Conservation (phyloP, 352 stramenopile genomes). For the Phytophthora citricola region DNA sequence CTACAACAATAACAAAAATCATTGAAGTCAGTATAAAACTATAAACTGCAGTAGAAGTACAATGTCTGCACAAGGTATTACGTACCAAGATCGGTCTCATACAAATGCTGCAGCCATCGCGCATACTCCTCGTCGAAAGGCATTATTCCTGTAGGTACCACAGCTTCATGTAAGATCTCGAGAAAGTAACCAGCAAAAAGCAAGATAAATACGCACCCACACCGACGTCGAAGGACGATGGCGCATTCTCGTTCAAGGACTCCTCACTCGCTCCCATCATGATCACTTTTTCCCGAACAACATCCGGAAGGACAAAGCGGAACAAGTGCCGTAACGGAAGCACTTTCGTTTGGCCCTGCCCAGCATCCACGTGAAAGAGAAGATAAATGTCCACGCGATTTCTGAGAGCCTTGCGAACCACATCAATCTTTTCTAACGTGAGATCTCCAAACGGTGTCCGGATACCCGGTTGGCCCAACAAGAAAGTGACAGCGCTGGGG, state of each 20-base stretch:
- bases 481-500: conserved; percentile 67
- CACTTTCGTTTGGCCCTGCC: conserved; percentile 55
- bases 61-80: not conserved
- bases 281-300: conserved; percentile 66
- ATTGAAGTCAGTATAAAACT: not conserved
- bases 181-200: not conserved
- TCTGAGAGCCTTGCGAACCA: conserved; percentile 62
- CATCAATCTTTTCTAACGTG: conserved; percentile 83
- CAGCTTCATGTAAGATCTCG: conserved; percentile 2
- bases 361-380: conserved; percentile 79
- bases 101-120: conserved; percentile 87
- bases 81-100: conserved; percentile 86
- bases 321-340: conserved; percentile 80
- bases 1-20: conserved; percentile 26
- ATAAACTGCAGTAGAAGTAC: not conserved
- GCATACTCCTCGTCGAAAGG: conserved; percentile 90
- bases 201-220: conserved; percentile 39
- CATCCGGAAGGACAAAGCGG: conserved; percentile 71
- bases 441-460: conserved; percentile 84
- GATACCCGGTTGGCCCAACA: conserved; percentile 65
- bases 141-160: conserved; percentile 39
- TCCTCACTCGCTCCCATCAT: conserved; percentile 74
- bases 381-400: conserved; percentile 76
- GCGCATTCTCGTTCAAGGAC: conserved; percentile 69
- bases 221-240: conserved; percentile 70